A percentile compares a stretch with the other conserved stretches of the same genome.
These are phyloP conservation scores for Eimeria necatrix DNA, from an alignment of 169 alveolate species.

Conservation along the genomic window DNA sequence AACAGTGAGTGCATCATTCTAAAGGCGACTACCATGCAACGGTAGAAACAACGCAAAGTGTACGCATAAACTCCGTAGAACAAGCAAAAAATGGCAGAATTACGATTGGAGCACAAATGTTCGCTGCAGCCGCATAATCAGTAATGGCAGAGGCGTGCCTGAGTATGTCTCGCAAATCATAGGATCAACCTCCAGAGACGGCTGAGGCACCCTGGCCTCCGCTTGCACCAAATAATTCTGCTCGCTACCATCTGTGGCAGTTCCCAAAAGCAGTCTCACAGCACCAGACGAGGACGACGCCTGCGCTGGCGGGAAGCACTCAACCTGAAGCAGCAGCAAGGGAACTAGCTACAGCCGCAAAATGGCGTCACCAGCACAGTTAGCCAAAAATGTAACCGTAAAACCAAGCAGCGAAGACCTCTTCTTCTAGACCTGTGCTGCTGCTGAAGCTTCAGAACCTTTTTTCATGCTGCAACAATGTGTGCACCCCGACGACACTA, in stretches of 20 bases:
- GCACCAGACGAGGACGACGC: conserved; percentile 63
- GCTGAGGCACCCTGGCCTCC: conserved; percentile 66
- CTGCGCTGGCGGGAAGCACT: conserved; percentile 58
- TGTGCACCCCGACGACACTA: no score
- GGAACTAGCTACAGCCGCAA: conserved; percentile 9
- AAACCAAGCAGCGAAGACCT: neutral
- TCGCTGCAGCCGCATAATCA: neutral
- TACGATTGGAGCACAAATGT: neutral
- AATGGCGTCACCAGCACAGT: neutral
- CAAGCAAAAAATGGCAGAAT: neutral
- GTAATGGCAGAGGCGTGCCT: conserved; percentile 28
- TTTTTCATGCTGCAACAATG: no score
- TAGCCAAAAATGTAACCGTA: neutral
- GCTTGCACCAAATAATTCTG: conserved; percentile 64
- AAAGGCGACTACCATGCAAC: no score
- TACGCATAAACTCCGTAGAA: neutral
- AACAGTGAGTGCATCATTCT: no score
- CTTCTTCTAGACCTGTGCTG: neutral
- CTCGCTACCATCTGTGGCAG: conserved; percentile 79
- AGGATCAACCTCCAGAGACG: conserved; percentile 80
- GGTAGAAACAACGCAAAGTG: neutral
- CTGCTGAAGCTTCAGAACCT: conserved; percentile 1
- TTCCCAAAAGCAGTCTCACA: conserved; percentile 77
- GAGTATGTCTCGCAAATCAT: conserved; percentile 75
- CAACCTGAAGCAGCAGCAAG: conserved; percentile 60